Percentiles rank a stretch among this genome's conserved stretches.
These are phyloP conservation scores for Hypoxylon sp. DNA, from an alignment of 2,329 filamentous ascomycete genomes.

Conservation along the genomic window DNA sequence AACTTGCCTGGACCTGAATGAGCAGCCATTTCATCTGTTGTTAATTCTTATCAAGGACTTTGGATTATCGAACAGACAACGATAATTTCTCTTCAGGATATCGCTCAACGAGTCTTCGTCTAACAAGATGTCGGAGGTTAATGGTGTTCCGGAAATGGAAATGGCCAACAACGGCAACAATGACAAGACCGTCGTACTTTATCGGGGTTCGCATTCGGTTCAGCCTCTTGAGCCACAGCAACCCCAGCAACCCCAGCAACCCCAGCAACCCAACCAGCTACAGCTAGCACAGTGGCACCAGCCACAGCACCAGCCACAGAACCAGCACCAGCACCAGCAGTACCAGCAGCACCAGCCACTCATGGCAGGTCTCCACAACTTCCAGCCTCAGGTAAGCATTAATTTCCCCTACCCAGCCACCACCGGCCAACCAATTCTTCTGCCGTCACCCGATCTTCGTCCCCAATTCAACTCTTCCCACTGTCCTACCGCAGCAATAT, in stretches of 20 bases:
- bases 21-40: slow-evolving; percentile 11
- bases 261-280: background rate
- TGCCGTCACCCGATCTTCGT: slow-evolving; percentile 24
- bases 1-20: slow-evolving; percentile 18
- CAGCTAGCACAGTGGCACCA: background rate
- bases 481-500: slow-evolving; percentile 36
- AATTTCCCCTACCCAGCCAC: slow-evolving; percentile 11
- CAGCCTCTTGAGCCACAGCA: no score
- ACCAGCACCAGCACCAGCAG: background rate
- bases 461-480: slow-evolving; percentile 34
- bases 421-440: slow-evolving; percentile 28
- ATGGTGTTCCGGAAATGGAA: background rate
- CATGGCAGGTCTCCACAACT: background rate
- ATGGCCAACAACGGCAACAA: background rate
- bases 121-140: background rate
- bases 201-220: background rate
- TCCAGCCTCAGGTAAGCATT: slow-evolving; percentile 20
- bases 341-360: background rate
- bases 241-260: slow-evolving; percentile 2
- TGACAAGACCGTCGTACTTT: background rate
- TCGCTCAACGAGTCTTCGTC: background rate
- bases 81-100: background rate
- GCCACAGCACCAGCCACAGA: background rate
- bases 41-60: background rate
- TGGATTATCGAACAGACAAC: no score